Conservation (phyloP, 2,329 filamentous ascomycete species). For the Pseudonectria buxi region DNA sequence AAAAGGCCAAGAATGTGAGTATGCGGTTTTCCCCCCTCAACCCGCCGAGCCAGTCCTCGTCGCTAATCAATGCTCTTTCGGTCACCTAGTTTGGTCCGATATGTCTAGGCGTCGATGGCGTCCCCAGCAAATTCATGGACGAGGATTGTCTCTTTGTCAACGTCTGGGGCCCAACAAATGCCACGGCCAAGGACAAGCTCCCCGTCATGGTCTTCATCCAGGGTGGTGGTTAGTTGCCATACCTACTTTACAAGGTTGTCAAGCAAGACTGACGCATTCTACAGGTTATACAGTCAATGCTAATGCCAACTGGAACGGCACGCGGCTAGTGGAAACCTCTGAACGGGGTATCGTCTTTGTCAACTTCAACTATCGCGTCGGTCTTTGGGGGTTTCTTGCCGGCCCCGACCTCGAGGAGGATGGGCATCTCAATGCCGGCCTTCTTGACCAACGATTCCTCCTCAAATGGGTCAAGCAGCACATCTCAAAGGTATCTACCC, state of each 20-base stretch:
- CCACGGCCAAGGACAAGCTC: conserved; percentile 22
- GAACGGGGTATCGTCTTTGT: conserved; percentile 45
- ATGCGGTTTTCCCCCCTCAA: background rate
- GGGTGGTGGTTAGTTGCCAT: conserved; percentile 30
- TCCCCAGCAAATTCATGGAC: conserved; percentile 5
- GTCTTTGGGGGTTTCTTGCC: conserved; percentile 55
- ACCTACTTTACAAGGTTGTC: background rate
- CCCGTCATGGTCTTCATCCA: conserved; percentile 36
- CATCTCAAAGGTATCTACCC: conserved; percentile 39
- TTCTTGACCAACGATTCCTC: conserved; percentile 56
- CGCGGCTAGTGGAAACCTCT: conserved; percentile 38
- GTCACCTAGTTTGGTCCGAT: conserved; percentile 40
- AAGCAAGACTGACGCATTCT: conserved; percentile 1
- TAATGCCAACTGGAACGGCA: conserved; percentile 48
- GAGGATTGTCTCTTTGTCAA: conserved; percentile 46
- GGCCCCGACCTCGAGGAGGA: conserved; percentile 46
- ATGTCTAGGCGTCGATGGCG: conserved; percentile 33
- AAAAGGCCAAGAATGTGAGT: conserved; percentile 31
- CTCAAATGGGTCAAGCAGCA: conserved; percentile 56
- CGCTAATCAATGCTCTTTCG: too few species aligned
- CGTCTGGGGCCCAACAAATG: conserved; percentile 37
- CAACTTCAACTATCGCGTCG: conserved; percentile 58
- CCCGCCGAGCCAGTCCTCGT: conserved; percentile 3
- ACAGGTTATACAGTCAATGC: conserved; percentile 38
- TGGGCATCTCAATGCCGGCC: conserved; percentile 55